phyloP scores from a whole-genome alignment of 306 rosid species.

The Medicago lupulina region DNA sequence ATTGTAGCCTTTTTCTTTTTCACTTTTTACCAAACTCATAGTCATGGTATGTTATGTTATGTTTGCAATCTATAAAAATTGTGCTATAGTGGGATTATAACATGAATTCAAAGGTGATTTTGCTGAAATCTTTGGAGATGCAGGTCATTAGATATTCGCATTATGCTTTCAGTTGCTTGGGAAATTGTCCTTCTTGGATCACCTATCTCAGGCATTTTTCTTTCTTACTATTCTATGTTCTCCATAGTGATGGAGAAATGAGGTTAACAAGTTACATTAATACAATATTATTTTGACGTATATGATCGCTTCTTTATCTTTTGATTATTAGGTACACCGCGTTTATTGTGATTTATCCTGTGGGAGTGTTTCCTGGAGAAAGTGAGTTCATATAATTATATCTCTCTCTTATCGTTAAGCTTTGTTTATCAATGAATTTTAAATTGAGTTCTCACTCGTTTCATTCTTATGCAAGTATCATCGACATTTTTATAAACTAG shows the following conservation, averaged over 20 bases:
- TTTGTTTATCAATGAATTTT: conserved; percentile 34
- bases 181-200: conserved; percentile 82
- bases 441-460: background rate
- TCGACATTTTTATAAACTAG: conserved; percentile 25
- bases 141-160: conserved; percentile 88
- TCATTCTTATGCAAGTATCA: conserved; percentile 35
- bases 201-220: conserved; percentile 78
- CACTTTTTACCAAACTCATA: background rate
- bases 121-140: conserved; percentile 45
- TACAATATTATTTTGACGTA: conserved; percentile 19
- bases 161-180: conserved; percentile 73
- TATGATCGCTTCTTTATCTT: conserved; percentile 30
- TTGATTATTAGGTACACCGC: conserved; percentile 81
- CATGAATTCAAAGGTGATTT: conserved; percentile 26
- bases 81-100: conserved; percentile 19
- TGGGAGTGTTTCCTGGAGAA: conserved; percentile 85
- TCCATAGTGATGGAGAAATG: background rate
- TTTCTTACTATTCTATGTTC: conserved; percentile 10
- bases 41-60: background rate
- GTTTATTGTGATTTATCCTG: conserved; percentile 80
- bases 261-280: conserved; percentile 11
- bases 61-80: conserved; percentile 22
- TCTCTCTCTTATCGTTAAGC: conserved; percentile 25
- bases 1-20: too few relatives aligned
- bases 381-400: conserved; percentile 63